Conservation (phyloP, 805 yeast species). For the Kodamaea hsintzibuensis region DNA sequence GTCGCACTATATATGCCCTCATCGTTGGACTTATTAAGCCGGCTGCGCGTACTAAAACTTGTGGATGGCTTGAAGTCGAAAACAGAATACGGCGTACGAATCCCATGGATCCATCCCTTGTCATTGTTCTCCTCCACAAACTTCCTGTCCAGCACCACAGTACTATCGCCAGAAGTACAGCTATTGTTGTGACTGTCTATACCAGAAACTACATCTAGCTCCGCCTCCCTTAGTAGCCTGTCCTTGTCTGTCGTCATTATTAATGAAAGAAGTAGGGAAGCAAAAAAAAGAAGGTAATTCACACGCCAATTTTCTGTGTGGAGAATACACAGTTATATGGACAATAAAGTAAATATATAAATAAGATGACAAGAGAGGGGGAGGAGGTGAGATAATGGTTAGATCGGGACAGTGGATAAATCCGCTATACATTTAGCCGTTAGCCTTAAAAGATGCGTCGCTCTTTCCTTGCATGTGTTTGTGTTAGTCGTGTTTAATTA, state of each 20-base stretch:
- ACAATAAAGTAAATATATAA: too few species aligned
- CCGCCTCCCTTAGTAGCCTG: not conserved
- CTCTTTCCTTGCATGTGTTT: too few species aligned
- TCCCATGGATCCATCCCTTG: constrained; percentile 31
- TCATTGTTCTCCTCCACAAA: not conserved
- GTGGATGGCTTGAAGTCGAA: constrained; percentile 22
- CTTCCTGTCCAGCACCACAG: not conserved
- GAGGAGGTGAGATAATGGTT: not conserved
- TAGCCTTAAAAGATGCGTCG: too few species aligned
- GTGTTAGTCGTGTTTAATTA: too few species aligned
- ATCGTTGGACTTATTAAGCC: constrained; percentile 15
- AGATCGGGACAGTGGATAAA: too few species aligned
- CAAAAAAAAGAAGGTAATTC: not conserved
- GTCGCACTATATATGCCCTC: constrained; percentile 22
- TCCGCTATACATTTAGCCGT: too few species aligned
- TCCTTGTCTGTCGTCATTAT: not conserved
- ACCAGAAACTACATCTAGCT: not conserved
- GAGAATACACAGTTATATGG: not conserved
- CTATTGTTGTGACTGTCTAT: not conserved
- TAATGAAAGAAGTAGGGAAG: not conserved
- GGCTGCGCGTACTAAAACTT: constrained; percentile 14
- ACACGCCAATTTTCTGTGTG: not conserved
- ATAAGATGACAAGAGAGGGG: too few species aligned
- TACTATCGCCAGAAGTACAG: not conserved
- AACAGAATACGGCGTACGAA: constrained; percentile 25